A percentile compares a stretch with the other conserved stretches of the same genome.
Conservation (phyloP, 257 asterid genomes). For the Solanum pimpinellifolium region DNA sequence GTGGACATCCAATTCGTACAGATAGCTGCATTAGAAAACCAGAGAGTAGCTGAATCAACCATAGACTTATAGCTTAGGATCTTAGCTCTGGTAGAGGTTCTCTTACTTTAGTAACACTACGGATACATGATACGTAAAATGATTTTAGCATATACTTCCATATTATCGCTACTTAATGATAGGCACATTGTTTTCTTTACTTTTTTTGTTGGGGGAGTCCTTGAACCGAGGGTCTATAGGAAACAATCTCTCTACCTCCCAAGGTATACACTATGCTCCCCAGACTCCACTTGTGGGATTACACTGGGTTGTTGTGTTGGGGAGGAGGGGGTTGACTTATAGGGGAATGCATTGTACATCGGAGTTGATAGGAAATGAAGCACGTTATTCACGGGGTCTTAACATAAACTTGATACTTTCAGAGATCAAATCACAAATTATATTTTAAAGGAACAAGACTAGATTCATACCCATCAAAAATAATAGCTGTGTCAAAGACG, state of each 20-base stretch:
- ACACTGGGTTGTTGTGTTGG: neutral
- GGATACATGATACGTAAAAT: neutral
- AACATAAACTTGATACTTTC: neutral
- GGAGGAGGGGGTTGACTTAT: neutral
- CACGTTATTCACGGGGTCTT: neutral
- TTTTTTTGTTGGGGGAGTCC: neutral
- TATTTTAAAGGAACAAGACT: neutral
- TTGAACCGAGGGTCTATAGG: neutral
- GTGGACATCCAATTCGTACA: slow-evolving; percentile 75
- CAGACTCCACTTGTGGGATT: neutral
- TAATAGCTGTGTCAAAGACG: slow-evolving; percentile 73
- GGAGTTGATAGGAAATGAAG: neutral
- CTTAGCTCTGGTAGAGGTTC: neutral
- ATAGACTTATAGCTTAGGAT: neutral
- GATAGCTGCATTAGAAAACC: slow-evolving; percentile 21
- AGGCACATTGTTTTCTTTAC: neutral
- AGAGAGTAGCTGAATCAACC: neutral
- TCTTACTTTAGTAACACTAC: neutral
- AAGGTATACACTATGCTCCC: neutral
- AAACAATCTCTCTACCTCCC: rapidly evolving
- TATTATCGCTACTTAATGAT: neutral
- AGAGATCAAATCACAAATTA: neutral
- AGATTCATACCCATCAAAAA: slow-evolving; percentile 53
- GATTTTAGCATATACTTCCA: neutral
- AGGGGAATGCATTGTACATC: neutral